A percentile compares a stretch with the other conserved stretches of the same genome.
Evolutionary conservation across 192 early-diverging fungal species (phyloP).

Genomic region (Entomortierella beljakovae): DNA sequence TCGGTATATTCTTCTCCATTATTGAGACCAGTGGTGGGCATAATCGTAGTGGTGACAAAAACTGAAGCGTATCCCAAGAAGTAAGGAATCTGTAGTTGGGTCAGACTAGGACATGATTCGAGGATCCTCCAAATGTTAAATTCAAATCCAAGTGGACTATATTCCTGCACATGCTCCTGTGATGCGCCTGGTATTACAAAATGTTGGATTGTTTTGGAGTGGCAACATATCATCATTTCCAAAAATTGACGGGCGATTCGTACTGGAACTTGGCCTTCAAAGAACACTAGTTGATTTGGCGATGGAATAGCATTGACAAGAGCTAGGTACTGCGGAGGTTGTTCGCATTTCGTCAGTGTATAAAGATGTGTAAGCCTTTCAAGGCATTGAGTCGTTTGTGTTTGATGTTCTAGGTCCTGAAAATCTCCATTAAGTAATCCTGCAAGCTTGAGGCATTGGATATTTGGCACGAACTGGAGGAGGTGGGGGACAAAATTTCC

Average conservation of each 20-base stretch:
- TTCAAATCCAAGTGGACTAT: neutral
- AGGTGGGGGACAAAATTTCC: constrained; percentile 22
- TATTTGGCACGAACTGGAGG: constrained; percentile 12
- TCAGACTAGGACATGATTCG: constrained; percentile 21
- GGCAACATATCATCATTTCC: constrained; percentile 8
- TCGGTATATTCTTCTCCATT: neutral
- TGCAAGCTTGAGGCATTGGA: neutral
- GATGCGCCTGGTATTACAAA: neutral
- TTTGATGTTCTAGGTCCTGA: constrained; percentile 1
- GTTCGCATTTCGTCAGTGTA: constrained; percentile 7
- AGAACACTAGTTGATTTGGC: neutral
- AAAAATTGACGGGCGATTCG: constrained; percentile 13
- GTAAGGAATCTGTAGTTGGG: constrained; percentile 12
- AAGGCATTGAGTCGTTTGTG: neutral
- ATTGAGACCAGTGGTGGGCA: neutral
- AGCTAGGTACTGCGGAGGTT: constrained; percentile 8
- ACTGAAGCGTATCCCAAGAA: neutral
- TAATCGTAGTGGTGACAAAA: neutral
- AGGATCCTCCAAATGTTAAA: constrained; percentile 43
- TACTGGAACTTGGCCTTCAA: constrained; percentile 26
- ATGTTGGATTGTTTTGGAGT: constrained; percentile 12
- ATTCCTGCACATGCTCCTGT: neutral
- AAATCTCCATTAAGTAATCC: constrained; percentile 20
- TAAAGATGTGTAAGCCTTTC: neutral
- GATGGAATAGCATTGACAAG: constrained; percentile 6